Conservation (phyloP, 371 early-diverging fungal genomes). For the Mucor lusitanicus region DNA sequence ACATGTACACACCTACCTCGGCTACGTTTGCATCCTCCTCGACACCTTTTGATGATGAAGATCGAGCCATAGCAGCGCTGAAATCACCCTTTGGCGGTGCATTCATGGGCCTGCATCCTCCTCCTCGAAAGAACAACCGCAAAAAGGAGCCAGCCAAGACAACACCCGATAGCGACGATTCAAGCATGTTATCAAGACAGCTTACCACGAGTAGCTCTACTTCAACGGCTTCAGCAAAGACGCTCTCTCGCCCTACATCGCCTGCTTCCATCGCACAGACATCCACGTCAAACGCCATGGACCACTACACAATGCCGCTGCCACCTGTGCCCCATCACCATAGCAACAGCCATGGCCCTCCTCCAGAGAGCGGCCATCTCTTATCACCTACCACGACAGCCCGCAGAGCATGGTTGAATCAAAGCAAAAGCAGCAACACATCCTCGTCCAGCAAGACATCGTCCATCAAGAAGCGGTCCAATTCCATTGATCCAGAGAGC, state of each 20-base stretch:
- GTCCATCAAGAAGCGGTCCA: conserved; percentile 1
- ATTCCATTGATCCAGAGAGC: neutral
- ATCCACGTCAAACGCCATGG: neutral
- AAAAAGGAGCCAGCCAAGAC: conserved; percentile 1
- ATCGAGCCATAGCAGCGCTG: neutral
- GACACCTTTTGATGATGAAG: neutral
- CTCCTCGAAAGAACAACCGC: conserved; percentile 10
- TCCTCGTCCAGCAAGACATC: neutral
- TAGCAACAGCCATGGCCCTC: neutral
- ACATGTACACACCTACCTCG: neutral
- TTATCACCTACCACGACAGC: neutral
- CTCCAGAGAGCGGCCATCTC: neutral
- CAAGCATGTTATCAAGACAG: neutral
- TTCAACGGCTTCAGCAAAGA: neutral
- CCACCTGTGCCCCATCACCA: neutral
- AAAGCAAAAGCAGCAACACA: conserved; percentile 12
- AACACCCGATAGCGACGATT: neutral
- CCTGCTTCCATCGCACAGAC: neutral
- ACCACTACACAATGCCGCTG: neutral
- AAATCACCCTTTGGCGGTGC: neutral
- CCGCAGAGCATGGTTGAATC: neutral
- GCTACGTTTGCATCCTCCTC: neutral
- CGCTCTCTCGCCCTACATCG: neutral
- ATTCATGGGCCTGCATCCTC: conserved; percentile 10
- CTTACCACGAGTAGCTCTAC: neutral